phyloP scores from a whole-genome alignment of 176 grass and related monocot genomes.

The Dactylis glomerata region DNA sequence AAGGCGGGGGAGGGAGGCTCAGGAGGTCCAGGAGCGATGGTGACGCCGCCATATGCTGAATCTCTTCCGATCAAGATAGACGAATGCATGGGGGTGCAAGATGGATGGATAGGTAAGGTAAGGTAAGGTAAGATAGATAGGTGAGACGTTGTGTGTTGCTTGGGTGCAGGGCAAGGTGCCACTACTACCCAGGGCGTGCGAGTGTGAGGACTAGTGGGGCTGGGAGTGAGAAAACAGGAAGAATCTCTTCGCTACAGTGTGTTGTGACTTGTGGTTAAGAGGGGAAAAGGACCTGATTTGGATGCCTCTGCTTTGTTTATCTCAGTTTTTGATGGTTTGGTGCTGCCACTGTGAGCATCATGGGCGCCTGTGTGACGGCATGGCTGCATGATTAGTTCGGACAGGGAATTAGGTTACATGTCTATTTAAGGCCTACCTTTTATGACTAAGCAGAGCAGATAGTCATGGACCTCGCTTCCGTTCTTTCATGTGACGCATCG shows the following conservation, averaged over 20 bases:
- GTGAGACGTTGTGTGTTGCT: conserved; percentile 54
- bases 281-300: conserved; percentile 6
- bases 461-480: not conserved
- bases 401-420: not conserved
- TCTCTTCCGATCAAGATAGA: not conserved
- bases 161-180: conserved; percentile 31
- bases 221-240: conserved; percentile 30
- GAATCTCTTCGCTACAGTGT: conserved; percentile 31
- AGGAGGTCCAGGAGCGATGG: conserved; percentile 46
- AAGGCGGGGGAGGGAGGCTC: conserved; percentile 6
- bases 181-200: not conserved
- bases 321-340: not conserved
- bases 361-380: not conserved
- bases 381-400: not conserved
- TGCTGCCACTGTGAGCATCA: not conserved
- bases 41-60: not conserved
- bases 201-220: not conserved
- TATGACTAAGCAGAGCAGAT: not conserved
- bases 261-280: not conserved
- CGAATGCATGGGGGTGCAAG: conserved; percentile 28
- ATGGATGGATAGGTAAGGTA: not conserved
- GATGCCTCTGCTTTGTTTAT: not conserved
- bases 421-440: not conserved
- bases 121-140: conserved; percentile 11
- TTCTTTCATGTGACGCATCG: conserved; percentile 18